Percentiles rank a stretch among this genome's conserved stretches.
phyloP scores from a whole-genome alignment of 306 rosid species.

The Ochetophila trinervis region DNA sequence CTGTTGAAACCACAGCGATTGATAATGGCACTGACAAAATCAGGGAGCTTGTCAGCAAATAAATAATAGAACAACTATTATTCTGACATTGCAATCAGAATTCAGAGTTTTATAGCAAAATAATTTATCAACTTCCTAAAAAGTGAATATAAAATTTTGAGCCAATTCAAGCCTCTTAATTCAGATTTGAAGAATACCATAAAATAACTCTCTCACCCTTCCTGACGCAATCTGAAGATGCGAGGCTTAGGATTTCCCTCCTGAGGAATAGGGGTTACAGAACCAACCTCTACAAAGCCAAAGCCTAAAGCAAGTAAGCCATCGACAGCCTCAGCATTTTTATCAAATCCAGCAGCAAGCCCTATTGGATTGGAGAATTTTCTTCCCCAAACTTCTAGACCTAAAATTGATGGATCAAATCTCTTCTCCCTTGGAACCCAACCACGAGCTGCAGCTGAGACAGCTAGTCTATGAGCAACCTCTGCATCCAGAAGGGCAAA shows the following conservation, averaged over 20 bases:
- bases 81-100: constrained; percentile 1
- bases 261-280: constrained; percentile 94
- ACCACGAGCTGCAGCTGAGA: constrained; percentile 92
- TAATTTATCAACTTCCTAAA: constrained; percentile 8
- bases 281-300: constrained; percentile 97
- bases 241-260: constrained; percentile 97
- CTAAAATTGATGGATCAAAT: constrained; percentile 60
- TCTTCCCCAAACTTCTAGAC: constrained; percentile 96
- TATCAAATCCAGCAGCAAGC: constrained; percentile 99
- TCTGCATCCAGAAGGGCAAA: constrained; percentile 92
- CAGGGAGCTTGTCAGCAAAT: constrained; percentile 20
- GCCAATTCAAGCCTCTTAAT: constrained; percentile 3
- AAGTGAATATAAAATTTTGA: constrained; percentile 9
- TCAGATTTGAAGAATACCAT: constrained; percentile 27
- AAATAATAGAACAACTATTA: constrained; percentile 7
- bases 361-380: constrained; percentile 92
- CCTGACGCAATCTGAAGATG: constrained; percentile 64
- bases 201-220: constrained; percentile 55
- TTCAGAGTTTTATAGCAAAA: constrained; percentile 14
- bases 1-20: constrained; percentile 96
- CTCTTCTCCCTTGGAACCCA: constrained; percentile 99
- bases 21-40: constrained; percentile 73
- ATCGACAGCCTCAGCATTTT: constrained; percentile 90
- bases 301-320: constrained; percentile 90
- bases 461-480: constrained; percentile 75